Evolutionary conservation across 257 asterid species (phyloP).

Genomic region (Misopates orontium): DNA sequence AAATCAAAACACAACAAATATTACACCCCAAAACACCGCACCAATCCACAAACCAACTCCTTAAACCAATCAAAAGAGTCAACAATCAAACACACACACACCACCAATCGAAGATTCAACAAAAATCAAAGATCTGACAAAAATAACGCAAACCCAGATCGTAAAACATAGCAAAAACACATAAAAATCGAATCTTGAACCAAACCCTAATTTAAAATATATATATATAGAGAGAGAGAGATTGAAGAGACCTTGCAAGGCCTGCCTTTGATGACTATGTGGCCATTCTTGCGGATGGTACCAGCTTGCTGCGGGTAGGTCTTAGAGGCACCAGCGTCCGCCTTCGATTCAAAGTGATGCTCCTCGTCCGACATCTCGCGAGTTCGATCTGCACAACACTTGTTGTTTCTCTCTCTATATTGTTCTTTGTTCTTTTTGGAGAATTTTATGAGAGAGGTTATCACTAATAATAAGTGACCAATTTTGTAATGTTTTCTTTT

Average conservation of each 20-base stretch:
- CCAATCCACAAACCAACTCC: background rate
- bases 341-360: conserved; percentile 32
- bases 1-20: no score
- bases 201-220: background rate
- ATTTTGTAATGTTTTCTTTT: no score
- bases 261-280: conserved; percentile 31
- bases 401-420: no score
- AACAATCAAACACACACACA: background rate
- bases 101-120: background rate
- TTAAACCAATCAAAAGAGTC: no score
- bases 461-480: no score
- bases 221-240: no score
- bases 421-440: no score
- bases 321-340: conserved; percentile 32
- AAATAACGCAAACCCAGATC: conserved; percentile 17
- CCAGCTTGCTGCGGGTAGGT: conserved; percentile 45
- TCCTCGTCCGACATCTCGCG: conserved; percentile 32
- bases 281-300: conserved; percentile 39
- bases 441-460: no score
- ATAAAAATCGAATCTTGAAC: conserved; percentile 3
- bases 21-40: no score
- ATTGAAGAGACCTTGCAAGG: conserved; percentile 35
- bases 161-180: background rate
- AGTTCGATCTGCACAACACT: background rate
- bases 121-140: conserved; percentile 6